phyloP scores from a whole-genome alignment of 2,329 filamentous ascomycete species.

The Verticillium nonalfalfae region DNA sequence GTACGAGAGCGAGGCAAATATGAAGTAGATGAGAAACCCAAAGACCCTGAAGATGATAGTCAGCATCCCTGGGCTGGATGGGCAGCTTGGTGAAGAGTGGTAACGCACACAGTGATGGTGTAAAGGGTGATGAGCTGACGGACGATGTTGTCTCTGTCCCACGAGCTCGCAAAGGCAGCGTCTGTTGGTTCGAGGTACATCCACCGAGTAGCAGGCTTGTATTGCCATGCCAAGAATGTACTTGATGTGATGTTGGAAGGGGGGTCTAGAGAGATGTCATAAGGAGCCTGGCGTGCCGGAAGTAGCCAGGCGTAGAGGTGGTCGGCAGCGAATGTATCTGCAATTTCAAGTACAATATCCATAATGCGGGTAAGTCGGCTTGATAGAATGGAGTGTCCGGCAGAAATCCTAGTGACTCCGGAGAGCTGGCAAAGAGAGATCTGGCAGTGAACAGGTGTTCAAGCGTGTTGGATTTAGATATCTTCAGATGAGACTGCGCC shows the following conservation, averaged over 20 bases:
- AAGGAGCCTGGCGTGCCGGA: slow-evolving; percentile 51
- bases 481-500: too few species aligned
- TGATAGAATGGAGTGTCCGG: background rate
- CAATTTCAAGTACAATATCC: slow-evolving; percentile 86
- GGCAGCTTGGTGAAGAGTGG: background rate
- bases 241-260: slow-evolving; percentile 49
- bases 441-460: too few species aligned
- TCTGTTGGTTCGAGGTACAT: slow-evolving; percentile 63
- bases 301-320: slow-evolving; percentile 65
- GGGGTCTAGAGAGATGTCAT: slow-evolving; percentile 41
- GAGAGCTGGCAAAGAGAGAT: too few species aligned
- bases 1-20: slow-evolving; percentile 79
- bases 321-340: slow-evolving; percentile 79
- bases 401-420: too few species aligned
- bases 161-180: slow-evolving; percentile 73
- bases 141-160: slow-evolving; percentile 69
- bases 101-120: slow-evolving; percentile 74
- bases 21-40: slow-evolving; percentile 76
- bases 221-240: slow-evolving; percentile 57
- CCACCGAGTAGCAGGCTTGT: slow-evolving; percentile 66
- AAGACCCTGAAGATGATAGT: slow-evolving; percentile 59
- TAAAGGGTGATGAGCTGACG: slow-evolving; percentile 73
- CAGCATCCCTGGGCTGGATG: background rate
- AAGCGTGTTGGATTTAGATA: too few species aligned
- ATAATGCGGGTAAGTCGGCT: slow-evolving; percentile 43